These are phyloP conservation scores for Nannochloris sp. DNA, from an alignment of 139 green algal species.

Conservation along the genomic window DNA sequence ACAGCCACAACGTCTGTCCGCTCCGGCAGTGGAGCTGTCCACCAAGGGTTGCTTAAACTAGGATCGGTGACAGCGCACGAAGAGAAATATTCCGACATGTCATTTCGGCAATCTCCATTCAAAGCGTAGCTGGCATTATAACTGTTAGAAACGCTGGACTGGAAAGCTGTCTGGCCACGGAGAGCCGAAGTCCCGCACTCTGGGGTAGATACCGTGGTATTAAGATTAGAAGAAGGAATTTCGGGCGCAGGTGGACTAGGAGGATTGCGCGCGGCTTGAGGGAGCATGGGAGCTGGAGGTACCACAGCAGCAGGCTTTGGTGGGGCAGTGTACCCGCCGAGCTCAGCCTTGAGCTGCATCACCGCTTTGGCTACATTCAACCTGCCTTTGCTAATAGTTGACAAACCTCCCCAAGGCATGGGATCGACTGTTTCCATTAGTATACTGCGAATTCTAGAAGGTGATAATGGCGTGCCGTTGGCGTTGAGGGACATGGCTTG, in stretches of 20 bases:
- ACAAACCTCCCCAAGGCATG: neutral
- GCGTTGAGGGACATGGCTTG: conserved; percentile 32
- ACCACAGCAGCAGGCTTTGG: neutral
- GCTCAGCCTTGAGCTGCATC: neutral
- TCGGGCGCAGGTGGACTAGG: neutral
- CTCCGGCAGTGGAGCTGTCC: conserved; percentile 4
- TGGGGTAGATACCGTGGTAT: neutral
- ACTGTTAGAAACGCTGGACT: too few relatives aligned
- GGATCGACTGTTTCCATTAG: neutral
- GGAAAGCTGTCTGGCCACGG: conserved; percentile 1
- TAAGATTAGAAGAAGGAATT: neutral
- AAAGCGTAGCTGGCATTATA: conserved; percentile 8
- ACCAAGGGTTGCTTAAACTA: conserved; percentile 16
- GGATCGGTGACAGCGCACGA: neutral
- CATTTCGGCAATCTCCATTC: conserved; percentile 18
- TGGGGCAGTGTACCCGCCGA: neutral
- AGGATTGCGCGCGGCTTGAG: neutral
- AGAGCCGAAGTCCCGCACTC: conserved; percentile 18
- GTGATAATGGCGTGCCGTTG: neutral
- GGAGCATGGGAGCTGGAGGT: neutral
- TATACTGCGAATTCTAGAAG: neutral
- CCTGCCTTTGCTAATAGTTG: neutral
- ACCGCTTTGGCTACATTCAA: conserved; percentile 5
- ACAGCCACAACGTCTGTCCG: neutral
- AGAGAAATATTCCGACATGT: neutral